These are phyloP conservation scores for Clitoria ternatea DNA, from an alignment of 306 rosid species.

Conservation along the genomic window DNA sequence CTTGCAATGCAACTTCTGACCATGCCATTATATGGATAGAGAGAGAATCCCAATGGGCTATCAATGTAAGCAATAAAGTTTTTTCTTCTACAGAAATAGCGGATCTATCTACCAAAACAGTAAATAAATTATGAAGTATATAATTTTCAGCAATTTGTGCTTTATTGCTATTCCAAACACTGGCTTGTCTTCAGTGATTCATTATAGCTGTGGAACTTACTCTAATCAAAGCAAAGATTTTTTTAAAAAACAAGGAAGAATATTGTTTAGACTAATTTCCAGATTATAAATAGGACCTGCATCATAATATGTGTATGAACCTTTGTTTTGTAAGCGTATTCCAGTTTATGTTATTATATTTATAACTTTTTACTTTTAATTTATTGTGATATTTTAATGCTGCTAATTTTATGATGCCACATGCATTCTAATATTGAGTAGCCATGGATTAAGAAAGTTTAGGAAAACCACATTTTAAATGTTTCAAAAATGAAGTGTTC, in stretches of 20 bases:
- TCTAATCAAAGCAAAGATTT: not conserved
- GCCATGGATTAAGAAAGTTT: not conserved
- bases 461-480: not conserved
- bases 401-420: not conserved
- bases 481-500: not conserved
- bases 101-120: not conserved
- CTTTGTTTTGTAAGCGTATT: not conserved
- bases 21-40: slow-evolving; percentile 93
- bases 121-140: not conserved
- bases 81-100: slow-evolving; percentile 7
- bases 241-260: not conserved
- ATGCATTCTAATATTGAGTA: not conserved
- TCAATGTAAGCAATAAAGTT: slow-evolving; percentile 54
- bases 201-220: not conserved
- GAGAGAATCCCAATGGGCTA: slow-evolving; percentile 77
- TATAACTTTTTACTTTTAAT: not conserved
- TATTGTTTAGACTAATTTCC: not conserved
- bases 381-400: not conserved
- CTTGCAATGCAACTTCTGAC: slow-evolving; percentile 83
- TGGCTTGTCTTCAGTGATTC: not conserved
- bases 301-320: not conserved
- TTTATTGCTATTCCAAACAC: not conserved
- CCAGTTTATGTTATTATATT: not conserved
- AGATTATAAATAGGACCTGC: not conserved
- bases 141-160: not conserved